A percentile compares a stretch with the other conserved stretches of the same genome.
Evolutionary conservation across 495 filamentous ascomycete species (phyloP).

Genomic region (Amorphotheca resinae): DNA sequence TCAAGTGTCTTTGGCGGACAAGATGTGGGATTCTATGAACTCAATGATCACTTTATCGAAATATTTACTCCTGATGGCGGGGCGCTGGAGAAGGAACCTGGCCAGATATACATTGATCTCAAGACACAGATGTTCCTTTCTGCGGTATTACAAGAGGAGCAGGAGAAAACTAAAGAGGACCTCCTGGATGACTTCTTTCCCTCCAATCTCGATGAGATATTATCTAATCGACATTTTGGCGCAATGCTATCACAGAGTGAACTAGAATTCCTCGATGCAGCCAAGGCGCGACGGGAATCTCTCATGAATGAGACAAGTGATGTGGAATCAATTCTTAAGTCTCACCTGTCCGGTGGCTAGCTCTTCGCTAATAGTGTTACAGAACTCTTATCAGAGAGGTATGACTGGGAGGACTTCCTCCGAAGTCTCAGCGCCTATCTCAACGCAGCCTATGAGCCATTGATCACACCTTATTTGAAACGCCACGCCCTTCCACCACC

Average conservation of each 20-base stretch:
- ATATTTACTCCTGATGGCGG: slow-evolving; percentile 71
- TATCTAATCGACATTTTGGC: slow-evolving; percentile 54
- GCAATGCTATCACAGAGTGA: slow-evolving; percentile 56
- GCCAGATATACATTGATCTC: slow-evolving; percentile 63
- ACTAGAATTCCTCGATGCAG: slow-evolving; percentile 55
- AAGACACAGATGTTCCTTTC: slow-evolving; percentile 82
- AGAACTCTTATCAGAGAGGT: slow-evolving; percentile 57
- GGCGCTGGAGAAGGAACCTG: slow-evolving; percentile 57
- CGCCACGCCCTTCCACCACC: slow-evolving; percentile 17
- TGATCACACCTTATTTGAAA: slow-evolving; percentile 20
- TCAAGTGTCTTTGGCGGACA: slow-evolving; percentile 71
- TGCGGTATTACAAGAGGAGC: slow-evolving; percentile 44
- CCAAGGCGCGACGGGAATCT: slow-evolving; percentile 51
- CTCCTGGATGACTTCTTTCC: slow-evolving; percentile 68
- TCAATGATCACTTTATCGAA: slow-evolving; percentile 74
- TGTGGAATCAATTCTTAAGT: slow-evolving; percentile 42
- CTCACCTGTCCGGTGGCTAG: not conserved
- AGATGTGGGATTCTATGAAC: slow-evolving; percentile 69
- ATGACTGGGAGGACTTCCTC: slow-evolving; percentile 69
- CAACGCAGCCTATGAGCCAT: slow-evolving; percentile 33
- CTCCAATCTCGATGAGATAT: slow-evolving; percentile 45
- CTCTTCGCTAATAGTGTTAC: slow-evolving; percentile 17
- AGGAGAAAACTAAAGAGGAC: slow-evolving; percentile 50
- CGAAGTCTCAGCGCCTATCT: slow-evolving; percentile 62
- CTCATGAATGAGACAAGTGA: slow-evolving; percentile 51